Evolutionary conservation across 2,329 filamentous ascomycete genomes (phyloP).

Genomic region (Sclerotinia minor): DNA sequence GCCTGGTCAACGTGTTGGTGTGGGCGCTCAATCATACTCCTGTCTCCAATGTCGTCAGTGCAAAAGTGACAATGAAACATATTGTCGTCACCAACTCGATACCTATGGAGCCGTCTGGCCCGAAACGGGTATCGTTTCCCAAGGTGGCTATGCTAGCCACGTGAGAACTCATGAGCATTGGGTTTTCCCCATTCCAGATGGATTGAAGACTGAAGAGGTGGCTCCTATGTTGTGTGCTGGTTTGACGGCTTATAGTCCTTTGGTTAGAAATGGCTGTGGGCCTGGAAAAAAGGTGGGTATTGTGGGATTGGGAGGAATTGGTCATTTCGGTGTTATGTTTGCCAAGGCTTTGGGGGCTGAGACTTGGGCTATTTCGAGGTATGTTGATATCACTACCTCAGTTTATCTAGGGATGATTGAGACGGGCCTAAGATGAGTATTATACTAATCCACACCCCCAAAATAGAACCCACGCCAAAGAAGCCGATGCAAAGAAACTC

Average conservation of each 20-base stretch:
- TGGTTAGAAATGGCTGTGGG: constrained; percentile 72
- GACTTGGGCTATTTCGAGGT: constrained; percentile 60
- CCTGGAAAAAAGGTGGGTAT: constrained; percentile 79
- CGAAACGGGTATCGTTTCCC: constrained; percentile 60
- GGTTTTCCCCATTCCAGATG: constrained; percentile 71
- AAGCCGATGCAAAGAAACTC: constrained; percentile 58
- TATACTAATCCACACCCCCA: neutral
- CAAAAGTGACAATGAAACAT: constrained; percentile 57
- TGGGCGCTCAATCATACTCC: constrained; percentile 55
- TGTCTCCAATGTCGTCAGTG: constrained; percentile 57
- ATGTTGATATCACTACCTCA: neutral
- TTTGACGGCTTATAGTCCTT: constrained; percentile 75
- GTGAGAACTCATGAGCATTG: constrained; percentile 76
- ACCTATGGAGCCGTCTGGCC: constrained; percentile 53
- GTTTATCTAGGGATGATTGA: neutral
- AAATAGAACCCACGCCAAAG: constrained; percentile 53
- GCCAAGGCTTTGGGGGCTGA: constrained; percentile 66
- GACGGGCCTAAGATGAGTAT: neutral
- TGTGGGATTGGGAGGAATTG: constrained; percentile 70
- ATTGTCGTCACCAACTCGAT: constrained; percentile 52
- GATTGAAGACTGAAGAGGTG: constrained; percentile 59
- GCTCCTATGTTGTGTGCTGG: constrained; percentile 86
- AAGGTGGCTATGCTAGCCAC: constrained; percentile 67
- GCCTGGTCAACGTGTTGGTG: constrained; percentile 54
- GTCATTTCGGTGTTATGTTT: constrained; percentile 70